phyloP scores from a whole-genome alignment of 768 basidiomycete species.

The Cyclocybe aegerita region DNA sequence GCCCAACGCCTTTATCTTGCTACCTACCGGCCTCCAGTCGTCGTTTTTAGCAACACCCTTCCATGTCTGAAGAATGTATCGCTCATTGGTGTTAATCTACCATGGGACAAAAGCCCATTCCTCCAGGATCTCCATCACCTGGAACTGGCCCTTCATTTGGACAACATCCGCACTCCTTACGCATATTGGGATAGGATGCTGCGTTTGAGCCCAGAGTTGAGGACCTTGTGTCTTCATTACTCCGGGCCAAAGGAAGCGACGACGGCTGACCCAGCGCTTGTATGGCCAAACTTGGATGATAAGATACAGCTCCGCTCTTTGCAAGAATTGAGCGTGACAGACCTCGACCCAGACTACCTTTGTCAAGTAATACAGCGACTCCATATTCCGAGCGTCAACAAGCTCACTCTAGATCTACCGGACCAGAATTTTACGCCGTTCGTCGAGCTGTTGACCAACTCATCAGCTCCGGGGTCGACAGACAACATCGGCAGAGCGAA shows the following conservation, averaged over 20 bases:
- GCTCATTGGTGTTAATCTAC: constrained; percentile 65
- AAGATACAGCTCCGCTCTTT: constrained; percentile 38
- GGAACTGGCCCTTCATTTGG: constrained; percentile 60
- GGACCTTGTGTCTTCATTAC: constrained; percentile 52
- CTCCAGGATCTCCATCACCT: constrained; percentile 47
- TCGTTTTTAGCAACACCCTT: constrained; percentile 52
- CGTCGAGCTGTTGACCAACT: constrained; percentile 34
- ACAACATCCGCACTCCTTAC: constrained; percentile 57
- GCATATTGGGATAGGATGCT: constrained; percentile 55
- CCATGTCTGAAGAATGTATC: constrained; percentile 55
- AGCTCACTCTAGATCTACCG: constrained; percentile 51
- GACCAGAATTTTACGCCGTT: constrained; percentile 54
- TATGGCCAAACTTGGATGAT: constrained; percentile 32
- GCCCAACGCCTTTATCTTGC: constrained; percentile 51
- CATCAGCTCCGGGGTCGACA: constrained; percentile 1
- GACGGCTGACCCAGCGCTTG: constrained; percentile 29
- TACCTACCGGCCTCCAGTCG: constrained; percentile 58
- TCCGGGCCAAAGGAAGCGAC: constrained; percentile 48
- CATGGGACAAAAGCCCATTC: constrained; percentile 52
- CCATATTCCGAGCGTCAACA: constrained; percentile 40
- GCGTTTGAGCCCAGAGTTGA: constrained; percentile 44
- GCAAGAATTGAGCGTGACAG: constrained; percentile 47
- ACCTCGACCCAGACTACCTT: constrained; percentile 57
- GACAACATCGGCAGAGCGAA: constrained; percentile 1
- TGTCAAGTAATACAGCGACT: constrained; percentile 45